These are phyloP conservation scores for Cephalotrichum gorgonifer DNA, from an alignment of 2,329 filamentous ascomycete genomes.

Conservation along the genomic window DNA sequence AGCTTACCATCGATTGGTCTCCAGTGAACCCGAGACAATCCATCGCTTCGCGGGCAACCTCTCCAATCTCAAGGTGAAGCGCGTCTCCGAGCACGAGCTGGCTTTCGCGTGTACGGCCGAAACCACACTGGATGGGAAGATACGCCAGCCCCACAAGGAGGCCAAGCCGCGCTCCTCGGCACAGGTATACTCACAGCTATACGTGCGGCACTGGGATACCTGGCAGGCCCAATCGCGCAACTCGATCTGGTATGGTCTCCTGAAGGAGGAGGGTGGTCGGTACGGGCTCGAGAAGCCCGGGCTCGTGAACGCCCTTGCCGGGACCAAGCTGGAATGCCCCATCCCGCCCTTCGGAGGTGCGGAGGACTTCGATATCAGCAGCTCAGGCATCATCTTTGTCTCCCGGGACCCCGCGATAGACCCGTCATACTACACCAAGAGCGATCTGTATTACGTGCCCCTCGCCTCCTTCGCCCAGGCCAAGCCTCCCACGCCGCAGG, in stretches of 20 bases:
- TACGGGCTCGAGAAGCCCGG: slow-evolving; percentile 31
- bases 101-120: slow-evolving; percentile 52
- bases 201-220: slow-evolving; percentile 76
- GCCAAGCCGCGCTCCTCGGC: slow-evolving; percentile 52
- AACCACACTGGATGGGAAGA: slow-evolving; percentile 56
- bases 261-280: slow-evolving; percentile 33
- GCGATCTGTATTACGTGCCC: slow-evolving; percentile 66
- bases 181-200: slow-evolving; percentile 63
- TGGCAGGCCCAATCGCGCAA: slow-evolving; percentile 60
- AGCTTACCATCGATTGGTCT: background rate
- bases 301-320: slow-evolving; percentile 54
- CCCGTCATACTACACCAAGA: slow-evolving; percentile 67
- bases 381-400: slow-evolving; percentile 58
- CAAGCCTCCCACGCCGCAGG: slow-evolving; percentile 37
- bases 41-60: slow-evolving; percentile 28
- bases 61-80: slow-evolving; percentile 48
- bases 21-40: slow-evolving; percentile 6
- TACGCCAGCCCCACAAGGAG: slow-evolving; percentile 56
- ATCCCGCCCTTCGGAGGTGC: slow-evolving; percentile 70
- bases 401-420: slow-evolving; percentile 64
- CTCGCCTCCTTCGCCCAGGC: slow-evolving; percentile 48
- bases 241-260: slow-evolving; percentile 61
- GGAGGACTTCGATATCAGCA: slow-evolving; percentile 69
- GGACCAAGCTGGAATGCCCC: slow-evolving; percentile 51
- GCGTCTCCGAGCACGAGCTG: slow-evolving; percentile 36